Evolutionary conservation across 225 moss, liverwort and hornwort species (phyloP).

Genomic region (Marchantia polymorpha): DNA sequence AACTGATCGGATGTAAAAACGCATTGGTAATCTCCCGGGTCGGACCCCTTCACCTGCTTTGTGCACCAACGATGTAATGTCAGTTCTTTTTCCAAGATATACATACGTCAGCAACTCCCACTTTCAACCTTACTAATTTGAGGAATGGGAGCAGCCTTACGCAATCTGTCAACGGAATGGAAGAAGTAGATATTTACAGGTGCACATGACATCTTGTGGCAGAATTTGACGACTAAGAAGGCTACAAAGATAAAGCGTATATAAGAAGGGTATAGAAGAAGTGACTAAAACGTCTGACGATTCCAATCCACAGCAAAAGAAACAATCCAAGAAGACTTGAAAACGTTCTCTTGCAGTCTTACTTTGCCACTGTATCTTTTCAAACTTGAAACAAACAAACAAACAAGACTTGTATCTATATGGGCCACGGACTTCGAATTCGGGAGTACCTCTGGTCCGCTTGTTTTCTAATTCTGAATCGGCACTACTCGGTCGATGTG

Average conservation of each 20-base stretch:
- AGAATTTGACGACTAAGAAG: not conserved
- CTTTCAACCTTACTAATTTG: not conserved
- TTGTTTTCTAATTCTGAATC: slow-evolving; percentile 38
- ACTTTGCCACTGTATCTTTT: not conserved
- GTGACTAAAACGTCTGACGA: not conserved
- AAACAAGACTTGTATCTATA: not conserved
- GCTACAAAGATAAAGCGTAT: not conserved
- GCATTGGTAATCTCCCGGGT: slow-evolving; percentile 74
- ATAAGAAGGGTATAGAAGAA: no score
- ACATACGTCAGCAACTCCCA: not conserved
- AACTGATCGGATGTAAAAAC: slow-evolving; percentile 70
- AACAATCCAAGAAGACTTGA: not conserved
- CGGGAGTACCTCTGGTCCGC: slow-evolving; percentile 25
- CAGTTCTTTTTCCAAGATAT: not conserved
- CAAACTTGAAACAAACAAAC: not conserved
- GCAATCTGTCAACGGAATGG: no score
- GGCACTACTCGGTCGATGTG: slow-evolving; percentile 44
- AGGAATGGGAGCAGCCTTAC: no score
- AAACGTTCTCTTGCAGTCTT: not conserved
- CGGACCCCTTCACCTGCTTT: slow-evolving; percentile 55
- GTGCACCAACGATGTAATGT: not conserved
- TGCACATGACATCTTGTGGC: not conserved
- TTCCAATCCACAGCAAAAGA: not conserved
- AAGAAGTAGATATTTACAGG: no score
- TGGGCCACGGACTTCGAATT: not conserved